Evolutionary conservation across 805 yeast genomes (phyloP).

Genomic region (Teunomyces barrocoloradensis): DNA sequence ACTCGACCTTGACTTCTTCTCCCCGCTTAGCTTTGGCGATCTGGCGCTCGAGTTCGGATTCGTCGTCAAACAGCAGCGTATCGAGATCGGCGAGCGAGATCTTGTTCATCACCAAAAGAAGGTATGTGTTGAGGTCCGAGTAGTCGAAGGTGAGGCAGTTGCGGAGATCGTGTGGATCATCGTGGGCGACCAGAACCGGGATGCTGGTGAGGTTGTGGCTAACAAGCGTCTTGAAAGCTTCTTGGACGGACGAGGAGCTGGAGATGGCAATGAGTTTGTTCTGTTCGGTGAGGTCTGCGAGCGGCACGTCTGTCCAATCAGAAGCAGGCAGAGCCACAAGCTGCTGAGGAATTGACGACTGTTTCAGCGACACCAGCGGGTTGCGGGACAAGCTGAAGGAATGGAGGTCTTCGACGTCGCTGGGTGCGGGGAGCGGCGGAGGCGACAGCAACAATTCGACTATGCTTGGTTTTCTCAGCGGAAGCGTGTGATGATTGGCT

Average conservation of each 20-base stretch:
- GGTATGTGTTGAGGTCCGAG: slow-evolving; percentile 83
- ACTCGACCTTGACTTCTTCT: slow-evolving; percentile 86
- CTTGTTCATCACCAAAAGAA: slow-evolving; percentile 80
- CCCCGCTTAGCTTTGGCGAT: slow-evolving; percentile 74
- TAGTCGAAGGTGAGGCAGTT: slow-evolving; percentile 87
- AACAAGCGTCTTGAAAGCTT: slow-evolving; percentile 78
- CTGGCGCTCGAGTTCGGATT: slow-evolving; percentile 34
- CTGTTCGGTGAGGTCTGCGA: slow-evolving; percentile 72
- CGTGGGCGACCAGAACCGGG: slow-evolving; percentile 59
- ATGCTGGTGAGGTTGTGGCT: slow-evolving; percentile 76
- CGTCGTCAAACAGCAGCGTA: slow-evolving; percentile 23
- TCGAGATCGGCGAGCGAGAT: slow-evolving; percentile 38
- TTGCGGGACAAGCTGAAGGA: slow-evolving; percentile 40
- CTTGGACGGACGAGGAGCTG: slow-evolving; percentile 71
- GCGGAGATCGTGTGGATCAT: slow-evolving; percentile 49
- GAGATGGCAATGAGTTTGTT: slow-evolving; percentile 73
- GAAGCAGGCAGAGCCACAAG: slow-evolving; percentile 11
- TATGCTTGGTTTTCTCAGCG: slow-evolving; percentile 57
- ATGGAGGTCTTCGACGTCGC: slow-evolving; percentile 37
- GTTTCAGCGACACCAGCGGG: slow-evolving; percentile 27
- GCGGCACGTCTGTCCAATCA: slow-evolving; percentile 73
- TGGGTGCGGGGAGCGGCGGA: slow-evolving; percentile 55
- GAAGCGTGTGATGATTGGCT: slow-evolving; percentile 8
- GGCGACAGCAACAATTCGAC: slow-evolving; percentile 76
- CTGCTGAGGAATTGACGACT: slow-evolving; percentile 10